Conservation (phyloP, 2,329 filamentous ascomycete species). For the Colletotrichum tanaceti region DNA sequence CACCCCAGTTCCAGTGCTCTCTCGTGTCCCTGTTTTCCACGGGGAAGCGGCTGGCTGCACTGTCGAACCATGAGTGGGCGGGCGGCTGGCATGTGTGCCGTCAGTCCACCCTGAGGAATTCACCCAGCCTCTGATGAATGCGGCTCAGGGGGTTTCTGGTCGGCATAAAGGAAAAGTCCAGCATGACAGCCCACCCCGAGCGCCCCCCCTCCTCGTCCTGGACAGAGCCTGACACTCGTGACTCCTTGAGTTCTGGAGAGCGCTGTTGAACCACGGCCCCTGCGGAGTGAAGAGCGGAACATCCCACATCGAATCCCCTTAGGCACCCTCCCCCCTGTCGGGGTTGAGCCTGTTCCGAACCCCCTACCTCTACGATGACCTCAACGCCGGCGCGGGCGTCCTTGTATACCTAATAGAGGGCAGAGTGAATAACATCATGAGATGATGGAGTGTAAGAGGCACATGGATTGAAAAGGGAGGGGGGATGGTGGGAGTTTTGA, state of each 20-base stretch:
- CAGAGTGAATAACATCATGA: neutral
- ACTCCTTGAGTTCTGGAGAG: constrained; percentile 14
- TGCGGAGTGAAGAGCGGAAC: constrained; percentile 24
- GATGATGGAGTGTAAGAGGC: neutral
- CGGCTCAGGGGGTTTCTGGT: neutral
- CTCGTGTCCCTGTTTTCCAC: constrained; percentile 4
- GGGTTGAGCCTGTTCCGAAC: constrained; percentile 11
- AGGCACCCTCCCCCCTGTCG: constrained; percentile 24
- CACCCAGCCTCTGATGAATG: neutral
- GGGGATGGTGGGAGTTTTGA: neutral
- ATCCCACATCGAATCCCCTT: constrained; percentile 18
- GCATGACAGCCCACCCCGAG: neutral
- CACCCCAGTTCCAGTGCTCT: neutral
- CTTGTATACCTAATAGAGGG: constrained; percentile 3
- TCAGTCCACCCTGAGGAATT: neutral
- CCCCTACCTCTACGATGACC: constrained; percentile 26
- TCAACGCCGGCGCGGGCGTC: constrained; percentile 16
- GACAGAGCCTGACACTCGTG: constrained; percentile 5
- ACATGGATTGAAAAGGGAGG: neutral
- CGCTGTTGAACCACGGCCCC: constrained; percentile 18
- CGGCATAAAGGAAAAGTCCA: neutral
- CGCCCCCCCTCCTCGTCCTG: neutral
- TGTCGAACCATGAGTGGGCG: neutral
- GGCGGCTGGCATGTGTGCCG: neutral
- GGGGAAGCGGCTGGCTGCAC: neutral